Base-by-base conservation (phyloP, 805 yeast genomes). In the Barnettozyma salicaria region DNA sequence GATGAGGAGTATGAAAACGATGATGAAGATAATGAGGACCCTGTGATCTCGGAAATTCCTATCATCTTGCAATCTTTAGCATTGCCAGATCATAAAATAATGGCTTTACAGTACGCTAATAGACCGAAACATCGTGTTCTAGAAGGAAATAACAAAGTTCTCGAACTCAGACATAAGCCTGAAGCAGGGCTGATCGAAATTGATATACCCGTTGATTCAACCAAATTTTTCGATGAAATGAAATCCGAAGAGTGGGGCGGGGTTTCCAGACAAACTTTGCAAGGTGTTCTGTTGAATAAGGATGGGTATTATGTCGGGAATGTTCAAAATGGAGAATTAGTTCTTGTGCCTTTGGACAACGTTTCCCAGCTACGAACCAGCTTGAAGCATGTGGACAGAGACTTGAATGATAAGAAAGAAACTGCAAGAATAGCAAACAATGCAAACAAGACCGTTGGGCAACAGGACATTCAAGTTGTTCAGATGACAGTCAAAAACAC, bases 321-420 rank as follows among this genome's bases (percentile, higher is more conserved):
- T 31, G 58, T 71, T 27, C 49, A 56, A 26, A 62, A 72, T 21
- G 72, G 70, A 13, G 76, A 70, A 48, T 51, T 87, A 7, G 76
- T 83, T 34, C 57, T 90, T 42, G 59, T 74, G 1, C 84, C 90
- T 1, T 66, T 89, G 2, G 72, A 75, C 24, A 68, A 76, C 16
- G 74, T 83, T 0, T 74, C 81, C 0, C 97, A 90, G 58, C 58
- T 92, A 42, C 71, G 96, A 47, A 92, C 97, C 3, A 72, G 74
- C 49, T 86, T 92, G 61, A 73, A 71, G 45, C 85, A 89, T 54
- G 76, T 88, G 29, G 95, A 88, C 55, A 77, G 70, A 27, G 62
- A 68, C 37, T 53, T 60, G 42, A 74, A 68, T 40, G 64, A 64
- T 39, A 68, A 62, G 37, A 70, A 65, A 39, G 63, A 67, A 51